These are phyloP conservation scores for Hysterium pulicare DNA, from an alignment of 2,329 filamentous ascomycete genomes.

Conservation along the genomic window DNA sequence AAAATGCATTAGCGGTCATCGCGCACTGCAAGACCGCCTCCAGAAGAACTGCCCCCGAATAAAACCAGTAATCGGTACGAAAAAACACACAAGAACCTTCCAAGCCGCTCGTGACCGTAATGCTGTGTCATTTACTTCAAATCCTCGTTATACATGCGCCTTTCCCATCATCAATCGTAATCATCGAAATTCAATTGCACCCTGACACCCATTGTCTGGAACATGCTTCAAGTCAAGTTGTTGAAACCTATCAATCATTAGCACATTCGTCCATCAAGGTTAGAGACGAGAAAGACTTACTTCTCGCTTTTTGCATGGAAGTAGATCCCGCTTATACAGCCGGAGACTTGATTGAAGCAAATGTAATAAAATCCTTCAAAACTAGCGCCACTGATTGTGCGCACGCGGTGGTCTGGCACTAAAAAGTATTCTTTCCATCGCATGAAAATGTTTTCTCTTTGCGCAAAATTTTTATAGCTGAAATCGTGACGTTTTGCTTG, in stretches of 20 bases:
- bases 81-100: too few species aligned
- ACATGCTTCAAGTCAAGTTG: slow-evolving; percentile 89
- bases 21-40: slow-evolving; percentile 3
- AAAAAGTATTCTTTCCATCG: slow-evolving; percentile 98
- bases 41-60: too few species aligned
- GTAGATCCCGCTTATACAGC: slow-evolving; percentile 88
- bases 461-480: slow-evolving; percentile 65
- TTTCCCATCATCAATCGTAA: slow-evolving; percentile 26
- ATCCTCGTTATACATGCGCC: slow-evolving; percentile 13
- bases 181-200: slow-evolving; percentile 85
- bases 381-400: slow-evolving; percentile 87
- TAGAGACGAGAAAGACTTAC: slow-evolving; percentile 54
- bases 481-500: slow-evolving; percentile 58
- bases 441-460: slow-evolving; percentile 93
- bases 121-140: slow-evolving; percentile 25
- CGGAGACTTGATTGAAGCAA: slow-evolving; percentile 90
- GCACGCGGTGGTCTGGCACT: slow-evolving; percentile 88
- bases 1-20: not conserved
- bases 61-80: slow-evolving; percentile 7
- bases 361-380: slow-evolving; percentile 99
- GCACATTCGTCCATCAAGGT: slow-evolving; percentile 4
- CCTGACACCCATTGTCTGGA: slow-evolving; percentile 76
- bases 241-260: slow-evolving; percentile 65
- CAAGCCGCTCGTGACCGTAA: slow-evolving; percentile 22
- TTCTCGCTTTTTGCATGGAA: slow-evolving; percentile 98